phyloP scores from a whole-genome alignment of 805 yeast genomes.

The Saccharomycopsis sp. region DNA sequence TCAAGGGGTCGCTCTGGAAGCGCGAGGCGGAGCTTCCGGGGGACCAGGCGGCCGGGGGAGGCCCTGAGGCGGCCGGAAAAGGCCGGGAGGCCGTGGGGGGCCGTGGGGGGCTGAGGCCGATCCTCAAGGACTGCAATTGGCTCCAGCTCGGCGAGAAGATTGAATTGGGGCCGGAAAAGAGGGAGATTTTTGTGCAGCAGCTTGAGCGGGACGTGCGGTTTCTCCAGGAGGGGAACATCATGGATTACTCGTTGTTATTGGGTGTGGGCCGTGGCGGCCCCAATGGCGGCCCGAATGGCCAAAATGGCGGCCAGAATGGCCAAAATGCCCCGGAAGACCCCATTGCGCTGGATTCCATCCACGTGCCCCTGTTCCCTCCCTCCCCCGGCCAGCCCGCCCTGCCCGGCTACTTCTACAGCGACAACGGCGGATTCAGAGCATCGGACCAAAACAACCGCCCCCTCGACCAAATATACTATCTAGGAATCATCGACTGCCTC shows the following conservation, averaged over 20 bases:
- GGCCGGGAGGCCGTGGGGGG: too few species aligned
- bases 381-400: conserved; percentile 31
- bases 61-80: too few species aligned
- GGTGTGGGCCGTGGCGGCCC: too few species aligned
- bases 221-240: conserved; percentile 68
- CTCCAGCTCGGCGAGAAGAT: conserved; percentile 56
- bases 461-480: conserved; percentile 64
- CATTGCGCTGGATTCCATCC: too few species aligned
- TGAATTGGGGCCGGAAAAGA: conserved; percentile 69
- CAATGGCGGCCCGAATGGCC: background rate
- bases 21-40: conserved; percentile 41
- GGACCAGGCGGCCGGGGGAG: conserved; percentile 20
- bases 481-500: conserved; percentile 91
- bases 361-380: too few species aligned
- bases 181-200: conserved; percentile 56
- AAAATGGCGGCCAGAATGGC: conserved; percentile 7
- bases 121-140: conserved; percentile 88
- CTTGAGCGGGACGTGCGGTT: conserved; percentile 68
- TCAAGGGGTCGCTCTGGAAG: conserved; percentile 91
- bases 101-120: too few species aligned
- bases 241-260: conserved; percentile 89
- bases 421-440: conserved; percentile 80
- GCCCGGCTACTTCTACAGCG: conserved; percentile 50
- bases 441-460: conserved; percentile 60
- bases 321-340: too few species aligned